Evolutionary conservation across 352 stramenopile genomes (phyloP).

Genomic region (Blastocystis sp.): DNA sequence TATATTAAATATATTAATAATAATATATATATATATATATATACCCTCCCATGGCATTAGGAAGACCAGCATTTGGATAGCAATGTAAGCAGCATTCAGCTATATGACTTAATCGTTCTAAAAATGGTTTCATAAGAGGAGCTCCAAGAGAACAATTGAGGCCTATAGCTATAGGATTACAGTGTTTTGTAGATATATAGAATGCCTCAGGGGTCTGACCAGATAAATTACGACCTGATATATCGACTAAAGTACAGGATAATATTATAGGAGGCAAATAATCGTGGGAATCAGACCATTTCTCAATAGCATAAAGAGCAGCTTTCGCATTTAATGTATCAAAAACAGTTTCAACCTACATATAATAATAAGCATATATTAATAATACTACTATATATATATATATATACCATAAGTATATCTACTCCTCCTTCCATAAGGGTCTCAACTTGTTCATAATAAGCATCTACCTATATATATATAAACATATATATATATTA

Average conservation of each 20-base stretch:
- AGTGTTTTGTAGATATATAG: constrained; percentile 76
- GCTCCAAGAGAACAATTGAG: constrained; percentile 83
- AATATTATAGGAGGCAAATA: constrained; percentile 78
- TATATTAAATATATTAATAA: constrained; percentile 49
- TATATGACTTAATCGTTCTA: constrained; percentile 66
- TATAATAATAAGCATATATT: no score
- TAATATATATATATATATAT: constrained; percentile 70
- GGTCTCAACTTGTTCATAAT: constrained; percentile 75
- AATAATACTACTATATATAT: no score
- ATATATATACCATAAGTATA: constrained; percentile 78
- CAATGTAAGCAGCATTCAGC: constrained; percentile 83
- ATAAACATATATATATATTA: no score
- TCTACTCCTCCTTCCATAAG: constrained; percentile 78
- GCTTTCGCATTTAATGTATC: constrained; percentile 89
- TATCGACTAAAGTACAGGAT: constrained; percentile 80
- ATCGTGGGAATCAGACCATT: constrained; percentile 68
- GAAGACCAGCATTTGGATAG: constrained; percentile 82
- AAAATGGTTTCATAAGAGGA: constrained; percentile 80
- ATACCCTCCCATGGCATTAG: constrained; percentile 87
- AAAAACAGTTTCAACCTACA: constrained; percentile 93
- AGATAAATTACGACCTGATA: constrained; percentile 77
- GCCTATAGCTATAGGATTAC: constrained; percentile 80
- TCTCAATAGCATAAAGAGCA: constrained; percentile 71
- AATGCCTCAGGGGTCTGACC: constrained; percentile 85
- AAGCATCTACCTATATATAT: constrained; percentile 76